Percentiles rank a stretch among this genome's conserved stretches.
Evolutionary conservation across 2,329 filamentous ascomycete genomes (phyloP).

Genomic region (Fusarium piperis): DNA sequence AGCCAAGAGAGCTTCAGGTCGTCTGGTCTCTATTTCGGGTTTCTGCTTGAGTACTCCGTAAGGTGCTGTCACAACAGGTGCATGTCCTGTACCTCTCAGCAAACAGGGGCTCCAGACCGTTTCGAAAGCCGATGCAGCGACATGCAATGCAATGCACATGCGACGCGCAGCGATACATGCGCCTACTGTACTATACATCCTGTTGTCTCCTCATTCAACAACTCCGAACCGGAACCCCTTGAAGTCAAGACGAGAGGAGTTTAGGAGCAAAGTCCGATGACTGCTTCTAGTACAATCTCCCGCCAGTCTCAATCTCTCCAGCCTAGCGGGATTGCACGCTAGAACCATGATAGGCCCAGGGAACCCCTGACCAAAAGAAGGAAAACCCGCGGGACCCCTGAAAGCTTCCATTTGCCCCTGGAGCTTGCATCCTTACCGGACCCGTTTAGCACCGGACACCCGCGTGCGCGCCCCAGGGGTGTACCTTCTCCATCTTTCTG

Average conservation of each 20-base stretch:
- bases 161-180: neutral
- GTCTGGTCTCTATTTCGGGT: neutral
- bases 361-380: conserved; percentile 20
- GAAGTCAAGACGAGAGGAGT: neutral
- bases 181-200: neutral
- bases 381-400: conserved; percentile 21
- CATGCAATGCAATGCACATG: conserved; percentile 13
- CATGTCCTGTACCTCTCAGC: neutral
- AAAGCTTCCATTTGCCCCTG: conserved; percentile 15
- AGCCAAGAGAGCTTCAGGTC: neutral
- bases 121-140: neutral
- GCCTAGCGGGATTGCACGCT: neutral
- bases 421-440: conserved; percentile 9
- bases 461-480: neutral
- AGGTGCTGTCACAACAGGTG: neutral
- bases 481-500: neutral
- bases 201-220: neutral
- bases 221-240: neutral
- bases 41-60: neutral
- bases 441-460: conserved; percentile 10
- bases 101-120: neutral
- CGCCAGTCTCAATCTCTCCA: neutral
- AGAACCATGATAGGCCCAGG: conserved; percentile 1
- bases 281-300: neutral
- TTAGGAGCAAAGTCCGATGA: too few relatives aligned